Evolutionary conservation across 441 rosid genomes (phyloP), one percentile per base, ranked within the genome.

Genomic region (Erodium texanum): DNA sequence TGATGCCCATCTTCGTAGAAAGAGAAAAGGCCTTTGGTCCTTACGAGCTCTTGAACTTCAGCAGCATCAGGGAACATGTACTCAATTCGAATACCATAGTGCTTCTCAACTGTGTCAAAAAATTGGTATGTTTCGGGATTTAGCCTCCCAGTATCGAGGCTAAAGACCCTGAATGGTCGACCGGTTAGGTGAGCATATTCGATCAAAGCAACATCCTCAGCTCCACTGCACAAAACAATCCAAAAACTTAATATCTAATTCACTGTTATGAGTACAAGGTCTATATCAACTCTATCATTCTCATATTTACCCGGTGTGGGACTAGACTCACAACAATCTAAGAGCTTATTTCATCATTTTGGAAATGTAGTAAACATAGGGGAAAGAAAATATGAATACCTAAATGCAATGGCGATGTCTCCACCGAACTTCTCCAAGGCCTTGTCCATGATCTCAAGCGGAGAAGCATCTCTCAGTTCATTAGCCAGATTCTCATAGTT

Each of bases 151-250:
- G 86, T 84, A 23, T 84, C 86, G 41, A 84, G 79, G 38, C 86
- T 82, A 56, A 84, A 82, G 24, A 84, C 86, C 77, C 88, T 72
- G 63, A 79, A 84, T 0, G 84, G 82, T 2, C 71, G 71, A 7
- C 85, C 86, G 0, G 88, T 85, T 71, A 85, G 68, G 45, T 70
- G 77, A 10, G 89, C 89, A 38, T 82, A 85, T 65, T 85, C 89
- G 2, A 85, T 81, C 75, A 84, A 75, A 9, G 83, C 85, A 6
- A 84, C 85, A 68, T 84, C 88, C 69, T 84, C 86, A 41, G 89
- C 89, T n/a, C 86, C 86, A 75, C 86, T 82, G 73, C 73, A 66
- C 19, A 69, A 59, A 19, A 34, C 14, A 29, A 48, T 62, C 43
- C 0, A 0, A 36, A 27, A 27, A 27, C 29, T 27, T 27, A 27